These are phyloP conservation scores for Odontarrhena argentea DNA, from an alignment of 345 rosid genomes.

Conservation along the genomic window DNA sequence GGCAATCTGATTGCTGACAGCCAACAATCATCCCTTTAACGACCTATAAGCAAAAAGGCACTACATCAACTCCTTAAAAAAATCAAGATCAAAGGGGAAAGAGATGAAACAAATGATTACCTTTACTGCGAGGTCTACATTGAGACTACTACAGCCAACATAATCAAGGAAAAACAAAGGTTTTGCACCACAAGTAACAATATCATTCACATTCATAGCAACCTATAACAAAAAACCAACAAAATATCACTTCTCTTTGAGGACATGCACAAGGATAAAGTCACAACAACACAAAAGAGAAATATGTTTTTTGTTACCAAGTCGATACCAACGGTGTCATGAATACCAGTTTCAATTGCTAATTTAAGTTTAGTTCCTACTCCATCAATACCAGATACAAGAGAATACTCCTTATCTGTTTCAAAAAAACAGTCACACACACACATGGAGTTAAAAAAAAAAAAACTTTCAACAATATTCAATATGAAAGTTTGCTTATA, in stretches of 20 bases:
- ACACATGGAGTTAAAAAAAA: conserved; percentile 40
- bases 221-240: conserved; percentile 50
- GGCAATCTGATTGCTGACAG: conserved; percentile 77
- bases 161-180: conserved; percentile 93
- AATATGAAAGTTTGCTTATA: neutral
- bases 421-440: conserved; percentile 9
- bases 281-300: neutral
- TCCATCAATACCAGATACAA: conserved; percentile 97
- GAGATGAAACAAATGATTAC: conserved; percentile 37
- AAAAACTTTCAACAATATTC: too few relatives aligned
- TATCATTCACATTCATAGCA: conserved; percentile 98
- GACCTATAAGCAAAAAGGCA: too few relatives aligned
- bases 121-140: conserved; percentile 95
- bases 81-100: conserved; percentile 10
- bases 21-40: conserved; percentile 93
- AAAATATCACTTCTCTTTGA: neutral
- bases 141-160: conserved; percentile 85
- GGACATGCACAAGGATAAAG: neutral
- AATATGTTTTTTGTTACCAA: conserved; percentile 48
- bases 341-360: conserved; percentile 88
- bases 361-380: conserved; percentile 97
- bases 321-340: conserved; percentile 92
- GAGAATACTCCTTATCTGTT: conserved; percentile 73
- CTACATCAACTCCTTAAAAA: neutral
- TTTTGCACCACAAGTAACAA: conserved; percentile 91